phyloP scores from a whole-genome alignment of 169 alveolate species.

The Plasmodium coatneyi region DNA sequence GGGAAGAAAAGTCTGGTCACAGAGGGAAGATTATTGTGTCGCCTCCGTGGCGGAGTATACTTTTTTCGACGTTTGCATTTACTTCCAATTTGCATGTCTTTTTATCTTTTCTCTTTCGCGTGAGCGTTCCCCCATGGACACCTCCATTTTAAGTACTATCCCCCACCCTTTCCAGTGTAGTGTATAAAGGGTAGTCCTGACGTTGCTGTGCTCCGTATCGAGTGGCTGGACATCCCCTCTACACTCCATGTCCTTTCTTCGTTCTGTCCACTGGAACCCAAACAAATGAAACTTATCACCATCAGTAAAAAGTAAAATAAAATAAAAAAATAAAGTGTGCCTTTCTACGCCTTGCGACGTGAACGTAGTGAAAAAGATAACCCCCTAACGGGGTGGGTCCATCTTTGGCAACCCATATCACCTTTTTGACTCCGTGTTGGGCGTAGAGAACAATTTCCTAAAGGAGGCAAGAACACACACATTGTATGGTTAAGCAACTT shows the following conservation, averaged over 20 bases:
- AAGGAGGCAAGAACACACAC: background rate
- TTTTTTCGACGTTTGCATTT: background rate
- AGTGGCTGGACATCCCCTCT: background rate
- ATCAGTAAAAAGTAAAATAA: background rate
- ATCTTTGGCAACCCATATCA: background rate
- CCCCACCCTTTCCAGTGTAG: background rate
- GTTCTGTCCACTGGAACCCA: background rate
- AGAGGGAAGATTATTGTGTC: too few species aligned
- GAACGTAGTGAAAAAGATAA: background rate
- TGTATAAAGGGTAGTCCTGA: background rate
- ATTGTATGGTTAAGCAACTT: background rate
- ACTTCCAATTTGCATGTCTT: background rate
- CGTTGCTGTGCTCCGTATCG: background rate
- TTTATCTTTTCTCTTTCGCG: background rate
- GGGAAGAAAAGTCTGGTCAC: background rate
- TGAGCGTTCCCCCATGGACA: background rate
- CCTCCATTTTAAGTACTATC: background rate
- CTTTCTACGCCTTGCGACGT: background rate
- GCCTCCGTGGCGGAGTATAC: background rate
- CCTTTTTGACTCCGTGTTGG: background rate
- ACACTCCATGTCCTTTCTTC: background rate
- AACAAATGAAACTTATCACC: background rate
- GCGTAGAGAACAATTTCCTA: background rate
- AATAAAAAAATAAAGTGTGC: background rate
- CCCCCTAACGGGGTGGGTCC: background rate